Evolutionary conservation across 2,329 filamentous ascomycete genomes (phyloP), one percentile per base, ranked within the genome.

Genomic region (Macrophomina tecta): DNA sequence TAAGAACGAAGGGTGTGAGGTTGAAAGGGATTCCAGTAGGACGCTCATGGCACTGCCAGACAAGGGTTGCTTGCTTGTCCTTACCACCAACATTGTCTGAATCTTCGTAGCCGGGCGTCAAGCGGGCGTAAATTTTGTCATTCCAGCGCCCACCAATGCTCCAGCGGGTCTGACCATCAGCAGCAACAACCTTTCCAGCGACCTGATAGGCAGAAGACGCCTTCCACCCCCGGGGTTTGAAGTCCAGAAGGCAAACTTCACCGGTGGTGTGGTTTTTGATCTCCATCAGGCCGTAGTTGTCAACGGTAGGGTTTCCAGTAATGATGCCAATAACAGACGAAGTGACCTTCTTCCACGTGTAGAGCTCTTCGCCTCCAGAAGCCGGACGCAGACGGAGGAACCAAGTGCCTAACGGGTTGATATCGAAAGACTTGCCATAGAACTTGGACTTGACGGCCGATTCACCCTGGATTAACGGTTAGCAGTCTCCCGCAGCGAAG

Each of bases 281-380:
- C 77, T 97, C 93, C 92, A 99, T 98, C 0, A 90, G 85, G 1
- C 95, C 95, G 77, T 98, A 98, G 79, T 99, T 97, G 81, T 99
- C 95, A n/a, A 99, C 92, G 0, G 91, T 92, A 0, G 95, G 95
- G 72, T 92, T 97, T 56, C 95, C 95, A 0, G 94, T 98, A 73
- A 99, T 97, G 78, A 99, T 99, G 67, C 95, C 95, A 68, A 98
- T 90, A n/a, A 99, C 95, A 1, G 94, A 96, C 1, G 93, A 95
- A 0, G 94, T 98, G 18, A 97, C 93, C 82, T 99, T 99, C 81
- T 97, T 98, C 95, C 95, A 99, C 0, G 94, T 97, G 80, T 97
- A 99, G 1, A 97, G 83, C 72, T 99, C 95, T 70, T 91, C 89
- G 9, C 89, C 90, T 3, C 91, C 92, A 3, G 87, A 84, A 0